Evolutionary conservation across 2,329 filamentous ascomycete genomes (phyloP), one percentile per base, ranked within the genome.

Genomic region (Cytospora mali): DNA sequence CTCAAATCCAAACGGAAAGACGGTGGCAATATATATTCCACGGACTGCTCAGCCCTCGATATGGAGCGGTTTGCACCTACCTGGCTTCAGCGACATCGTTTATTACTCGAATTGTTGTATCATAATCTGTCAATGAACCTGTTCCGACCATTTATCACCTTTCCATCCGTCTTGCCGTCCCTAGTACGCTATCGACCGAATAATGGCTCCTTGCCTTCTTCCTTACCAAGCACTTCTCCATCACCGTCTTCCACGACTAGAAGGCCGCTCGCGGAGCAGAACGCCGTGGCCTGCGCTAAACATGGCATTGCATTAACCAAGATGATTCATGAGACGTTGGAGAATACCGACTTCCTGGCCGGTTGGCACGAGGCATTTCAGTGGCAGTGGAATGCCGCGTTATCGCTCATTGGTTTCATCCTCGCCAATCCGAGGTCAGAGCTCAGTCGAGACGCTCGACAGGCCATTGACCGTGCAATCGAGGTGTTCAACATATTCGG

Each of bases 331-430:
- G 74, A 79, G 58, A 68, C 72, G 1, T 67, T 76, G 18, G 64
- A 64, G 1, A 59, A 66, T 6, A 75, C 75, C 1, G 68, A 70
- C 1, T 66, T 77, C 18, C 61, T 79, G 7, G 65, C 64, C 14
- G 74, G 76, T n/a, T 77, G 73, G 74, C 70, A 75, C 62, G 74
- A 77, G 61, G 71, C 70, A 1, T 79, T 77, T 51, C 74, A 76
- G 39, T 78, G 73, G 70, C 77, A 79, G 66, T 80, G 77, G 75
- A 75, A 79, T 64, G 75, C 77, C 0, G 69, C 75, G 1, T 65
- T 80, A 21, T 73, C 75, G 3, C 69, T 79, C 2, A 62, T 79
- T 10, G 78, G 77, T 6, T 81, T 76, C 64, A 66, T 77, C 2
- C 64, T 80, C 0, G 74, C 75, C 0, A 73, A 76, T 55, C 77